These are phyloP conservation scores for Pseudoscleropodium purum DNA, from an alignment of 225 moss, liverwort and hornwort species.

Conservation along the genomic window DNA sequence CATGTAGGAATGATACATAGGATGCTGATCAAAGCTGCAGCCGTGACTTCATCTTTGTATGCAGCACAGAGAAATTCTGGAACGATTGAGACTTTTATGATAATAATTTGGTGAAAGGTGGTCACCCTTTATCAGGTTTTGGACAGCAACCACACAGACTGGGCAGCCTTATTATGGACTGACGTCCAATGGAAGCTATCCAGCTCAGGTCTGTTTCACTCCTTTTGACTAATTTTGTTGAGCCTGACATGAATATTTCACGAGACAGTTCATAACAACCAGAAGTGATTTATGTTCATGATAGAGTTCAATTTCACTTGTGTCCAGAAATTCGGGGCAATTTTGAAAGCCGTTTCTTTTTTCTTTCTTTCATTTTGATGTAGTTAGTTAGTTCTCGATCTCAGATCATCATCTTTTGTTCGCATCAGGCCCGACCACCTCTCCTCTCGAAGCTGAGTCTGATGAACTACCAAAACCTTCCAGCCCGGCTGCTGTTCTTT, in stretches of 20 bases:
- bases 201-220: conserved; percentile 62
- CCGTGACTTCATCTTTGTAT: not conserved
- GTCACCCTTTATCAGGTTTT: conserved; percentile 49
- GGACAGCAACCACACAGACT: conserved; percentile 72
- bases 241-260: not conserved
- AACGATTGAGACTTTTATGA: not conserved
- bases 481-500: conserved; percentile 71
- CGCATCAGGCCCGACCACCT: conserved; percentile 71
- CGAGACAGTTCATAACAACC: not conserved
- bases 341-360: not conserved
- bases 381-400: not conserved
- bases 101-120: not conserved
- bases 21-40: not conserved
- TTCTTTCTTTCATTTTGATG: not conserved
- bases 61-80: not conserved
- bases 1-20: not conserved
- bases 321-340: not conserved
- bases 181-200: conserved; percentile 78
- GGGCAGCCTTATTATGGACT: conserved; percentile 91
- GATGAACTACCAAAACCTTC: conserved; percentile 66
- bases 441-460: conserved; percentile 72
- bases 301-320: not conserved
- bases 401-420: not conserved
- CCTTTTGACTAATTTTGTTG: not conserved
- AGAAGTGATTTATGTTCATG: not conserved